Evolutionary conservation across 495 filamentous ascomycete genomes (phyloP).

Genomic region (Beverwykella pulmonaria): DNA sequence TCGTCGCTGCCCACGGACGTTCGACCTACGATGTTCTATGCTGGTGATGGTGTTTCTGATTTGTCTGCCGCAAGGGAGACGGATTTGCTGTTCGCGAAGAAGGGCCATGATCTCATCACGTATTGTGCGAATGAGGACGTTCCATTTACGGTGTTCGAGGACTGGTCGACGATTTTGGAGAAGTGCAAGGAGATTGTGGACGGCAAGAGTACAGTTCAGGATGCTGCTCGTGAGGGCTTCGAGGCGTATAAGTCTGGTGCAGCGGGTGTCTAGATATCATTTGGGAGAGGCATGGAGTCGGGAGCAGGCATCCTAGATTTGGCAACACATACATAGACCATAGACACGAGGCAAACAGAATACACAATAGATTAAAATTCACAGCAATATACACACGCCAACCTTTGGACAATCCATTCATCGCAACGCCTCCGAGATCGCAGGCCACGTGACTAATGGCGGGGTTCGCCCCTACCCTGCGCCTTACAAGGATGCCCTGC

Average conservation of each 20-base stretch:
- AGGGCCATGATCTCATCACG: conserved; percentile 78
- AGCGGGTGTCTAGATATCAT: conserved; percentile 35
- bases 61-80: conserved; percentile 86
- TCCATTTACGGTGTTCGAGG: conserved; percentile 78
- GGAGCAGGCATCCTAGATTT: background rate
- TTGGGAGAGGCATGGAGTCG: background rate
- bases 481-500: background rate
- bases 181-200: conserved; percentile 71
- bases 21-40: conserved; percentile 81
- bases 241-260: conserved; percentile 44
- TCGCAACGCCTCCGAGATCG: background rate
- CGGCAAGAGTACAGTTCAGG: conserved; percentile 46
- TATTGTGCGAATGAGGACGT: conserved; percentile 78
- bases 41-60: conserved; percentile 88
- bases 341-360: background rate
- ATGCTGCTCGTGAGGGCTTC: conserved; percentile 45
- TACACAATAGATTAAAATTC: background rate
- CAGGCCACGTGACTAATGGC: background rate
- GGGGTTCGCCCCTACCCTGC: background rate
- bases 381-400: background rate
- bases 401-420: too few relatives aligned
- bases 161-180: conserved; percentile 73
- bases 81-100: conserved; percentile 87
- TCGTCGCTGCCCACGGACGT: conserved; percentile 64
- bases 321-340: background rate